Evolutionary conservation across 2,329 filamentous ascomycete genomes (phyloP), one percentile per base, ranked within the genome.

Genomic region (Fusarium nelsonii): DNA sequence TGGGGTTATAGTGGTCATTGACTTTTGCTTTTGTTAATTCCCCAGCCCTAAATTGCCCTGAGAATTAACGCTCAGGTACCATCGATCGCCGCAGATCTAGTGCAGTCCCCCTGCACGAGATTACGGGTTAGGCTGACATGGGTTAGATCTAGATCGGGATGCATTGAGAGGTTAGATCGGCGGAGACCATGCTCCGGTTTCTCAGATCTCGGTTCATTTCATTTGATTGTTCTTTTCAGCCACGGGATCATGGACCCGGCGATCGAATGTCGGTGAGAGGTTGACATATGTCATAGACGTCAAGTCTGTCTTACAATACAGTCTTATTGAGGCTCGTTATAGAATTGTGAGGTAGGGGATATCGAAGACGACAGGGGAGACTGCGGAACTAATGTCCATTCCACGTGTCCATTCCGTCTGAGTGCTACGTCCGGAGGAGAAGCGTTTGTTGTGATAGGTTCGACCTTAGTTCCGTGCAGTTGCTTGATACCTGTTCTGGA

Each of bases 1-100:
- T 43, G 40, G 5, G 23, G 12, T 39, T 56, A 43, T 16, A 63
- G 39, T 49, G 44, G 60, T 63, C 60, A 63, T 63, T 36, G 60
- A 63, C 58, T 63, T 63, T 58, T 58, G 37, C 44, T 32, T 58
- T 45, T 55, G 59, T 59, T 37, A 40, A 59, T 45, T 59, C 32
- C 28, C 16, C 3, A 53, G n/a, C 40, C 40, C 33, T 20, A 20
- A 36, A 51, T 26, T 6, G 40, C 59, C 28, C 32, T 46, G 20
- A 8, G 8, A 28, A 39, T 59, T 62, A 39, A 62, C 59, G 59
- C 6, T 46, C 58, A 62, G 58, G 53, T 59, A 62, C 56, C 18
- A 33, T 16, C 39, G 26, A 45, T 55, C 36, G 28, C 12, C 7
- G 30, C 45, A 18, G 10, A 12, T 36, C 51, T 28, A 54, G 20